Evolutionary conservation across 73 alveolate species (phyloP).

Genomic region (Effrenium voratum): DNA sequence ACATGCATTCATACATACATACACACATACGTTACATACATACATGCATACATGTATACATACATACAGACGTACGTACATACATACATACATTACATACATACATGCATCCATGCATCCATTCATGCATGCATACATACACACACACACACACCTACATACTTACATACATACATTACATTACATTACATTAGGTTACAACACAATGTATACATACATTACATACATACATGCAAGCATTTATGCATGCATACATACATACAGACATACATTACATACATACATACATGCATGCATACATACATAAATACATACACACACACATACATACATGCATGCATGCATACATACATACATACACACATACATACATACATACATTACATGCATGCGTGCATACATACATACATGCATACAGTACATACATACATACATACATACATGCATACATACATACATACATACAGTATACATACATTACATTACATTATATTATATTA

Average conservation of each 20-base stretch:
- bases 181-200: not conserved
- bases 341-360: not conserved
- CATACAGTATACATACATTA: not conserved
- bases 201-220: not conserved
- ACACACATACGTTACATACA: no score
- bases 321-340: not conserved
- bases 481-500: not conserved
- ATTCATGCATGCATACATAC: not conserved
- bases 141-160: not conserved
- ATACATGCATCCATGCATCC: not conserved
- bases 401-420: not conserved
- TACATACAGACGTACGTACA: not conserved
- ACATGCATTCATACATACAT: not conserved
- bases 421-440: not conserved
- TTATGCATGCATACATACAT: not conserved
- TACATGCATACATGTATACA: not conserved
- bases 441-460: not conserved
- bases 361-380: not conserved
- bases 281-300: not conserved
- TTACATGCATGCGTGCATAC: not conserved
- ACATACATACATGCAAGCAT: not conserved
- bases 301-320: not conserved
- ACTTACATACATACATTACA: constrained; percentile 6
- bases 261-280: not conserved
- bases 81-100: not conserved